Evolutionary conservation across 331 rosid species (phyloP).

Genomic region (Arachis monticola): DNA sequence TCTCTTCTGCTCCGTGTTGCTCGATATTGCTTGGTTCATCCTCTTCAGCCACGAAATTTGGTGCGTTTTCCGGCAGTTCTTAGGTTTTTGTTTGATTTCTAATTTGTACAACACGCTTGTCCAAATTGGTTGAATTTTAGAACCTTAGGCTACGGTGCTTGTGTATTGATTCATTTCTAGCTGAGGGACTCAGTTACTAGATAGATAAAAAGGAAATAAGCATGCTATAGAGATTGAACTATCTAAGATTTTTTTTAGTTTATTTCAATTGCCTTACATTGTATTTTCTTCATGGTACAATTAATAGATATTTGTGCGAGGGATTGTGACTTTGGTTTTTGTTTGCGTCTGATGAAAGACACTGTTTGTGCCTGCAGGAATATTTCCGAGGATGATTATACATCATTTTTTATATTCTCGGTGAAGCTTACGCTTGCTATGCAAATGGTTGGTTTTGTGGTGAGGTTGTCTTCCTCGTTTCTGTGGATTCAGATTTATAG

Average conservation of each 20-base stretch:
- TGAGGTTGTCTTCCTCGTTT: constrained; percentile 79
- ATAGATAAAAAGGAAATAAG: neutral
- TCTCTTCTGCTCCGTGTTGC: constrained; percentile 72
- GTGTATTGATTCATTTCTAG: neutral
- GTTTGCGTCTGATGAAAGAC: constrained; percentile 38
- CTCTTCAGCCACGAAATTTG: constrained; percentile 80
- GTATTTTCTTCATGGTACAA: neutral
- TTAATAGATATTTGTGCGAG: neutral
- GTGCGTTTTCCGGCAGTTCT: constrained; percentile 42
- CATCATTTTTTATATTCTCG: constrained; percentile 65
- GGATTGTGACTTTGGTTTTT: constrained; percentile 31
- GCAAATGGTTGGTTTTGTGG: constrained; percentile 76
- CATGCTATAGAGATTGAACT: neutral
- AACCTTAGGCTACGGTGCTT: neutral
- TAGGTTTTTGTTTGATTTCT: neutral
- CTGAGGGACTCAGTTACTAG: neutral
- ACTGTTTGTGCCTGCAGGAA: constrained; percentile 63
- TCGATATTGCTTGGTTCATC: constrained; percentile 88
- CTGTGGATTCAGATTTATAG: constrained; percentile 99
- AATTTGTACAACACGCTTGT: neutral
- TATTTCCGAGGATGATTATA: constrained; percentile 58
- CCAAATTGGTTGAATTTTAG: neutral
- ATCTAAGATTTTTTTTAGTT: neutral
- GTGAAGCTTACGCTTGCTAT: constrained; percentile 85
- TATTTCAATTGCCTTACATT: too few species aligned